Percentiles rank a stretch among this genome's conserved stretches.
Evolutionary conservation across 345 rosid species (phyloP).

Genomic region (Reutealis trisperma): DNA sequence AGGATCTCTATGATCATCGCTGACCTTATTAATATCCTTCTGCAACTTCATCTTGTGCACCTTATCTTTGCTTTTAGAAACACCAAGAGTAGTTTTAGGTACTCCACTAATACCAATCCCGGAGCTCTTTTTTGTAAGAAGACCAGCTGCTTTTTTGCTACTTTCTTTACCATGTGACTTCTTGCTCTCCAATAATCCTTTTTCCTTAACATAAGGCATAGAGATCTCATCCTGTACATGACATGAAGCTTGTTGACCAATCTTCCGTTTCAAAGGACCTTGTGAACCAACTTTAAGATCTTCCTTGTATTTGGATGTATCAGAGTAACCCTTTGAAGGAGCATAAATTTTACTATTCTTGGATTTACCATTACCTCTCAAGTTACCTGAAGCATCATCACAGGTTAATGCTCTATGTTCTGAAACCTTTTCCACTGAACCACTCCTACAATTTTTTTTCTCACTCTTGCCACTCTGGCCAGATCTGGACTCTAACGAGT

Average conservation of each 20-base stretch:
- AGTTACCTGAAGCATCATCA: conserved; percentile 12
- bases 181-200: conserved; percentile 28
- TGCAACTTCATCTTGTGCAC: conserved; percentile 34
- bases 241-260: conserved; percentile 22
- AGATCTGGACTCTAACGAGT: conserved; percentile 33
- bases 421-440: conserved; percentile 26
- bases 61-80: conserved; percentile 29
- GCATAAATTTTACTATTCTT: conserved; percentile 19
- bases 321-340: conserved; percentile 22
- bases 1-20: conserved; percentile 24
- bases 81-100: conserved; percentile 34
- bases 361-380: conserved; percentile 19
- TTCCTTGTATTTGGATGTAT: conserved; percentile 21
- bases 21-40: conserved; percentile 34
- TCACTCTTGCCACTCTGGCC: conserved; percentile 29
- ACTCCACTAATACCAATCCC: conserved; percentile 30
- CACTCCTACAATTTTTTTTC: conserved; percentile 25
- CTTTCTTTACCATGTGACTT: conserved; percentile 39
- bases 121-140: conserved; percentile 18
- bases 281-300: not conserved
- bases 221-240: conserved; percentile 19
- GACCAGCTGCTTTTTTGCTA: conserved; percentile 11
- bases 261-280: conserved; percentile 26
- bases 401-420: conserved; percentile 10
- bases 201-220: conserved; percentile 31